These are phyloP conservation scores for Fraxinus baroniana DNA, from an alignment of 305 asterid species.

Conservation along the genomic window DNA sequence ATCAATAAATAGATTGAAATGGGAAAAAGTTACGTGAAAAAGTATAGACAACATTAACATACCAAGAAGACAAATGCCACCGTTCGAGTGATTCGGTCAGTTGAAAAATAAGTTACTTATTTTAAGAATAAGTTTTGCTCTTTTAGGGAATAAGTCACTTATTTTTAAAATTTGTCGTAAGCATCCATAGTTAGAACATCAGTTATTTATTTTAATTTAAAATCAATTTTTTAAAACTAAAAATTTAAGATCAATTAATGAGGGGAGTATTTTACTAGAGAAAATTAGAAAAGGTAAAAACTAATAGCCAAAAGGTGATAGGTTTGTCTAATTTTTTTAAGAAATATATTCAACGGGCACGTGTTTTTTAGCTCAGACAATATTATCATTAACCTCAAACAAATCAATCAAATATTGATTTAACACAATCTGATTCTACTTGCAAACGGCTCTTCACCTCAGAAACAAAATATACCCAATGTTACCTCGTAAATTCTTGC, in stretches of 20 bases:
- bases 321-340: background rate
- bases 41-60: background rate
- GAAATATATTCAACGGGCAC: too few species aligned
- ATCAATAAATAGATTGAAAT: background rate
- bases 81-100: background rate
- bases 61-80: slow-evolving; percentile 91
- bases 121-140: too few species aligned
- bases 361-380: background rate
- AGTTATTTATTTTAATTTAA: background rate
- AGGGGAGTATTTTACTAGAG: background rate
- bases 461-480: background rate
- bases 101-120: too few species aligned
- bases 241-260: too few species aligned
- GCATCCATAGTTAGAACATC: background rate
- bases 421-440: background rate
- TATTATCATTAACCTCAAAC: background rate
- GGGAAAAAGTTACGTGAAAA: background rate
- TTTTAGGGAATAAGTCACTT: background rate
- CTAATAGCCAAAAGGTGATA: background rate
- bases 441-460: background rate
- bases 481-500: background rate
- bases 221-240: background rate
- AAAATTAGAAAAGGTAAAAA: background rate
- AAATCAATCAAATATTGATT: background rate
- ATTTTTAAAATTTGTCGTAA: background rate